Evolutionary conservation across 805 yeast genomes (phyloP), one percentile per base, ranked within the genome.

Genomic region (Candida oleophila): DNA sequence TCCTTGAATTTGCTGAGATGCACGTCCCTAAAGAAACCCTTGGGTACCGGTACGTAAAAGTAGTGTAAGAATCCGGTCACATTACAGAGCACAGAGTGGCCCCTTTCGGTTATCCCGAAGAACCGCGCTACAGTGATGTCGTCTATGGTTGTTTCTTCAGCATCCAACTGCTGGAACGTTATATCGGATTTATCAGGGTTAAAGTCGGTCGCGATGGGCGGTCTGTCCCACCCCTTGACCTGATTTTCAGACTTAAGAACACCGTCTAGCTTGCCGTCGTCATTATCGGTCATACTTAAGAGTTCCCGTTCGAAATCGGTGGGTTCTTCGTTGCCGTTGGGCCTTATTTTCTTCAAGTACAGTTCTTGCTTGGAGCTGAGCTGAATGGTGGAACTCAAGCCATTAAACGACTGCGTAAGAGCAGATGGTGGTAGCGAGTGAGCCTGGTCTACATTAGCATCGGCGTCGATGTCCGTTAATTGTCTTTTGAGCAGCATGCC

Each of bases 101-200:
- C 99, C 46, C 81, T 84, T 48, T 75, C 80, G 1, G 98, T 90
- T 35, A 95, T 90, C 47, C 99, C 99, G 65, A 91, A 94, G 59
- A 95, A 85, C 46, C 97, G 78, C 0, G 91, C 87, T 1, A 81
- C 76, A 0, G 86, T 78, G 21, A 77, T 72, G 14, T 81, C 83
- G 33, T 80, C 78, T 7, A 78, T 61, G 22, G 68, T 61, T 2
- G 87, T 78, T 57, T 94, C 99, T 58, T 94, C 98, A 1, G 96
- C 96, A 64, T 94, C 99, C 56, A 94, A 72, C 59, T 94, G 99
- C 65, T 94, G 98, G 62, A 91, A 91, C 1, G 78, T 74, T 22
- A 87, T 74, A 56, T 85, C 90, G 35, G 63, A 60, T 1, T 62
- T 61, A 1, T 57, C 55, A 2, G 85, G 76, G 45, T 77, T 69